Conservation (phyloP, 768 basidiomycete genomes). For the Mycena amicta region DNA sequence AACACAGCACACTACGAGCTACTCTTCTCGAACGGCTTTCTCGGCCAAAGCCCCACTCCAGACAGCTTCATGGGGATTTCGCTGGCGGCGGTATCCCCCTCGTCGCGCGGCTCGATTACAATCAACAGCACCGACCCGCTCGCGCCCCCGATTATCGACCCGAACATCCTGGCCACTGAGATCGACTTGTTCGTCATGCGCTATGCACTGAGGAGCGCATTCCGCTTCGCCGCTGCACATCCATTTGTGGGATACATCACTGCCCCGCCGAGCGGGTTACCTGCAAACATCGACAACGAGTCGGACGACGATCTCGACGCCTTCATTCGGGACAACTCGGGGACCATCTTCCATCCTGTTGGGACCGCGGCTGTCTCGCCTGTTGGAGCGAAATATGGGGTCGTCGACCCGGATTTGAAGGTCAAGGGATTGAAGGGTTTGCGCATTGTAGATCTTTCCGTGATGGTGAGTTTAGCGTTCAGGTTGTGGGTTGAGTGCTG, state of each 20-base stretch:
- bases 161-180: conserved; percentile 38
- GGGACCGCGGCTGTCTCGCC: conserved; percentile 35
- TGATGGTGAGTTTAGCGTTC: conserved; percentile 30
- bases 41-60: background rate
- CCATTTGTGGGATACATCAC: conserved; percentile 27
- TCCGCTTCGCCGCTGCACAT: conserved; percentile 20
- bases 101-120: conserved; percentile 31
- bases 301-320: too few relatives aligned
- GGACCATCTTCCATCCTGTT: conserved; percentile 33
- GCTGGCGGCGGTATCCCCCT: background rate
- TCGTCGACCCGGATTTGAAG: conserved; percentile 34
- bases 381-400: conserved; percentile 27
- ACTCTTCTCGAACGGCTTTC: background rate
- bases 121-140: too few relatives aligned
- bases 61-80: background rate
- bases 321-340: conserved; percentile 26
- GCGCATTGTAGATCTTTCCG: conserved; percentile 41
- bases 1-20: conserved; percentile 12
- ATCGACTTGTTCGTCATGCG: too few relatives aligned
- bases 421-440: conserved; percentile 38
- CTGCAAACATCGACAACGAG: too few relatives aligned
- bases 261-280: conserved; percentile 2
- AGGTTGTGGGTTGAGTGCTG: background rate
- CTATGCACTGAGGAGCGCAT: too few relatives aligned
- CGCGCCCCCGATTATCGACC: conserved; percentile 46